A percentile compares a stretch with the other conserved stretches of the same genome.
Conservation (phyloP, 371 early-diverging fungal species). For the Dipsacomyces acuminosporus region DNA sequence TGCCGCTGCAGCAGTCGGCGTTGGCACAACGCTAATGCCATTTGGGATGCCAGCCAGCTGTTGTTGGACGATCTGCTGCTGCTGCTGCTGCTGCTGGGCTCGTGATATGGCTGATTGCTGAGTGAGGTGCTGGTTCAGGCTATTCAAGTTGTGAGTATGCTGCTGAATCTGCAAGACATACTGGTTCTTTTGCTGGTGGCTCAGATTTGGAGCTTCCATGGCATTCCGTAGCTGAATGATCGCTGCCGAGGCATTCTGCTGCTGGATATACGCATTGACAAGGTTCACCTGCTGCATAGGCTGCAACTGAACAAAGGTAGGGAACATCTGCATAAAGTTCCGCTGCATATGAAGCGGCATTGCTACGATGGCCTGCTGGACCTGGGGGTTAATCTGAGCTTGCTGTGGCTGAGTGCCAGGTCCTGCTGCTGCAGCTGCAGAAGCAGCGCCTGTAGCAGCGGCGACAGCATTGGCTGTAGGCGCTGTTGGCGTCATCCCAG, state of each 20-base stretch:
- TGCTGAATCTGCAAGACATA: too few species aligned
- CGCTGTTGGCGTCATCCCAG: constrained; percentile 2
- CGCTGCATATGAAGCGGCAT: constrained; percentile 18
- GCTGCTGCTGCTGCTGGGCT: constrained; percentile 11
- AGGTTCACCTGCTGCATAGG: constrained; percentile 2
- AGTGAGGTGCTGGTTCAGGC: too few species aligned
- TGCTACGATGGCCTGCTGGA: too few species aligned
- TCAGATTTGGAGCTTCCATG: too few species aligned
- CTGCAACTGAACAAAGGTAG: constrained; percentile 14
- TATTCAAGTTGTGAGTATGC: too few species aligned
- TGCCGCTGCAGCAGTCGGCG: constrained; percentile 6
- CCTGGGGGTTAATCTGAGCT: too few species aligned
- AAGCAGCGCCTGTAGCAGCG: constrained; percentile 3
- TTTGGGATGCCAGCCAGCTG: too few species aligned
- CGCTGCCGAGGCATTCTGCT: too few species aligned
- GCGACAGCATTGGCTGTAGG: neutral
- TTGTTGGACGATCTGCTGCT: neutral
- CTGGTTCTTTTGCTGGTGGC: too few species aligned
- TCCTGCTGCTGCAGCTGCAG: too few species aligned
- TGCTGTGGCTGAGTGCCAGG: too few species aligned
- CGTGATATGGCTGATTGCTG: neutral
- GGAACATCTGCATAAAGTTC: constrained; percentile 9
- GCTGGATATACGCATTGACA: neutral
- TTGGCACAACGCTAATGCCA: neutral
- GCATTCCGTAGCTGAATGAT: too few species aligned